phyloP scores from a whole-genome alignment of 345 rosid genomes.

The Xanthoceras sorbifolium region DNA sequence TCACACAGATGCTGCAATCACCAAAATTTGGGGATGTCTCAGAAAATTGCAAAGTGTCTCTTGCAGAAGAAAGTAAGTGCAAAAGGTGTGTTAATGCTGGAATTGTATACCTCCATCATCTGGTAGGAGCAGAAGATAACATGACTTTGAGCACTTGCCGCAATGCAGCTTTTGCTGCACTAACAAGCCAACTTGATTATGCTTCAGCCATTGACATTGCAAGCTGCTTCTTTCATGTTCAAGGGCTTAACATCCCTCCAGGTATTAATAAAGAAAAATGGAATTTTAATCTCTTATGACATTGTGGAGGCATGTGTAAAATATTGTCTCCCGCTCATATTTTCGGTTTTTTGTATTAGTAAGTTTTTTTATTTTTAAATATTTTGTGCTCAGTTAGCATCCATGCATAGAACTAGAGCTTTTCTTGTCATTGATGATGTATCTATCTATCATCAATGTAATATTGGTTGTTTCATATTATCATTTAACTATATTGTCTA shows the following conservation, averaged over 20 bases:
- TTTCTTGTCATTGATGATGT: not conserved
- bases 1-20: conserved; percentile 73
- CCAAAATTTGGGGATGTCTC: conserved; percentile 63
- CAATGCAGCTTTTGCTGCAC: conserved; percentile 80
- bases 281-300: not conserved
- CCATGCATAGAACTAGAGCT: not conserved
- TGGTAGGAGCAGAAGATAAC: conserved; percentile 57
- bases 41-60: conserved; percentile 60
- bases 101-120: conserved; percentile 65
- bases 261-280: conserved; percentile 36
- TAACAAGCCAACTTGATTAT: conserved; percentile 72
- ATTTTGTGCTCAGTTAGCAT: not conserved
- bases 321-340: not conserved
- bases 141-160: conserved; percentile 81
- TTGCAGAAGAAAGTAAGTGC: conserved; percentile 56
- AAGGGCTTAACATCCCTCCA: conserved; percentile 54
- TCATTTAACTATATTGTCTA: not conserved
- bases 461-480: not conserved
- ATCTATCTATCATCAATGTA: not conserved
- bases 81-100: conserved; percentile 78
- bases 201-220: conserved; percentile 63
- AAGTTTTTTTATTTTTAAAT: not conserved
- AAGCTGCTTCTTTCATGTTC: conserved; percentile 83
- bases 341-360: conserved; percentile 4
- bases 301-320: not conserved